Conservation (phyloP, 176 grass and related monocot genomes). For the Triticum dicoccoides region DNA sequence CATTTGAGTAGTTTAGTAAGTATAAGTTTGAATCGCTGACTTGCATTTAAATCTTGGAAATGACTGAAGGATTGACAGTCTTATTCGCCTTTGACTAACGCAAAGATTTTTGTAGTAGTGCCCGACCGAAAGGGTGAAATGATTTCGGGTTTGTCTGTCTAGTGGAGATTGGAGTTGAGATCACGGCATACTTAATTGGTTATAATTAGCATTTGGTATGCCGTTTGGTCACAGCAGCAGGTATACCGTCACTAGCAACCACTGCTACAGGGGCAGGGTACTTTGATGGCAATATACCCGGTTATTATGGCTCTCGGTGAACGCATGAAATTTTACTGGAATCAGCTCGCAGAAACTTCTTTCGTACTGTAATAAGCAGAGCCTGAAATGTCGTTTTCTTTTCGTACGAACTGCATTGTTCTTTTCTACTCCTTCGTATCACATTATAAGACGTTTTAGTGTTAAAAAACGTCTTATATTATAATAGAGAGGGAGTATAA, state of each 20-base stretch:
- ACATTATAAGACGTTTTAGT: too few species aligned
- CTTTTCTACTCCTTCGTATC: too few species aligned
- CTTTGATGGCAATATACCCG: constrained; percentile 6
- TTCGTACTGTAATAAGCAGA: too few species aligned
- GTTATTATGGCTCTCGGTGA: constrained; percentile 12
- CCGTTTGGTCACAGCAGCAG: constrained; percentile 29
- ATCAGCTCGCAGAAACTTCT: too few species aligned
- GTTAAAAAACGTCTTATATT: too few species aligned
- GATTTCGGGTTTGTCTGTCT: neutral
- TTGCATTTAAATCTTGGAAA: neutral
- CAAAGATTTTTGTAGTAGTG: neutral
- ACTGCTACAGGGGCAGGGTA: neutral
- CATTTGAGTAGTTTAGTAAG: too few species aligned
- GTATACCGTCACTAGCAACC: constrained; percentile 20
- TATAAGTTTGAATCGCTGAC: neutral
- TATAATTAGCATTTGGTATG: neutral
- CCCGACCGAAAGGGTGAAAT: neutral
- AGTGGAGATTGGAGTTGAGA: constrained; percentile 19
- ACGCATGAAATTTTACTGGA: too few species aligned
- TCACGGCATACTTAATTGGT: neutral
- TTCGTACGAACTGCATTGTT: too few species aligned
- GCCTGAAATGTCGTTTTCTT: too few species aligned
- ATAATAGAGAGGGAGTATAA: too few species aligned
- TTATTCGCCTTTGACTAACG: neutral
- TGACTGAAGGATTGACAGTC: neutral